These are phyloP conservation scores for Microbotryomycetes sp. DNA, from an alignment of 1,284 basidiomycete genomes.

Conservation along the genomic window DNA sequence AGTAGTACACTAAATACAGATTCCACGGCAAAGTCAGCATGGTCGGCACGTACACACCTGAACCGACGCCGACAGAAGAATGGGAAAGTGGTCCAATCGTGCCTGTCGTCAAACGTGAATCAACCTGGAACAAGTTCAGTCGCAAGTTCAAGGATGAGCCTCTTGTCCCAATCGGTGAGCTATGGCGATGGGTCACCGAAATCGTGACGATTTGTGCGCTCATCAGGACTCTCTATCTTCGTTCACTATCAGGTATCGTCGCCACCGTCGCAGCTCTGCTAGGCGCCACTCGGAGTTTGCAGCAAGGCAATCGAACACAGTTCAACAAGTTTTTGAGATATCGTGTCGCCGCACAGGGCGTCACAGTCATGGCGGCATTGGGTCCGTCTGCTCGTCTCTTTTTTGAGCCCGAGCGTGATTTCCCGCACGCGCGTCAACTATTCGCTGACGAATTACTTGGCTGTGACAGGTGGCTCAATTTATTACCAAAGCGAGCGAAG, in stretches of 20 bases:
- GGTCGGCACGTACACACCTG: slow-evolving; percentile 24
- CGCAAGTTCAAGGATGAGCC: slow-evolving; percentile 39
- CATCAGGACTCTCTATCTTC: too few relatives aligned
- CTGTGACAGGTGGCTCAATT: slow-evolving; percentile 26
- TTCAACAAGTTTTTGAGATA: slow-evolving; percentile 38
- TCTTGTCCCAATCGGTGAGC: slow-evolving; percentile 36
- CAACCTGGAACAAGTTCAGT: slow-evolving; percentile 26
- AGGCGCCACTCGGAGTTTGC: slow-evolving; percentile 33
- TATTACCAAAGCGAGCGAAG: slow-evolving; percentile 23
- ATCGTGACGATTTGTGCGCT: too few relatives aligned
- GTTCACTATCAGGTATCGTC: slow-evolving; percentile 26
- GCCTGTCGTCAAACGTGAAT: slow-evolving; percentile 9
- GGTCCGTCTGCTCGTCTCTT: slow-evolving; percentile 1
- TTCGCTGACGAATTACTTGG: not conserved
- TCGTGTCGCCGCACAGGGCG: slow-evolving; percentile 36
- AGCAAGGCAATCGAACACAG: slow-evolving; percentile 37
- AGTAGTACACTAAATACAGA: too few relatives aligned
- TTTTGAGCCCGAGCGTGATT: too few relatives aligned
- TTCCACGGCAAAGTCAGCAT: not conserved
- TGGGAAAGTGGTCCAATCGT: slow-evolving; percentile 3
- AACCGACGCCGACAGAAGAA: not conserved
- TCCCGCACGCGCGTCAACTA: not conserved
- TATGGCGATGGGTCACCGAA: too few relatives aligned
- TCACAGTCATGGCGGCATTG: slow-evolving; percentile 34
- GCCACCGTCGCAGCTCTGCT: slow-evolving; percentile 36